A percentile compares a stretch with the other conserved stretches of the same genome.
Evolutionary conservation across 805 yeast species (phyloP).

Genomic region (Candida lessepsii): DNA sequence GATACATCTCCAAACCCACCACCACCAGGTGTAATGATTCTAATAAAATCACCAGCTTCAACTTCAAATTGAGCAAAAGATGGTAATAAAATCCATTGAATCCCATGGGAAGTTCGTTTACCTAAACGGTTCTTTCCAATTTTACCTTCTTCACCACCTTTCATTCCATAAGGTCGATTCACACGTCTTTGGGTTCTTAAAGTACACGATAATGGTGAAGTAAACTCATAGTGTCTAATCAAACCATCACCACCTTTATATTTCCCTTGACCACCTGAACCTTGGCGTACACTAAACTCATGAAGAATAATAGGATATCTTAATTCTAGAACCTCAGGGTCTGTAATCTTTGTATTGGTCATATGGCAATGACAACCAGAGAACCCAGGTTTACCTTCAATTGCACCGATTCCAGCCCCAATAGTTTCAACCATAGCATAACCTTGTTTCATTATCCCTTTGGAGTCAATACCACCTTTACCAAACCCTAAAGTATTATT

Average conservation of each 20-base stretch:
- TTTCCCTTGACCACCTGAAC: slow-evolving; percentile 17
- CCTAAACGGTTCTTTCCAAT: slow-evolving; percentile 39
- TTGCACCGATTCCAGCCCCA: slow-evolving; percentile 16
- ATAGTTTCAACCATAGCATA: slow-evolving; percentile 14
- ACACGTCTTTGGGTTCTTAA: slow-evolving; percentile 18
- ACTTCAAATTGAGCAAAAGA: slow-evolving; percentile 66
- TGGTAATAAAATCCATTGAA: slow-evolving; percentile 29
- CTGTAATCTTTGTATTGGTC: slow-evolving; percentile 23
- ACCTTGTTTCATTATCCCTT: slow-evolving; percentile 17
- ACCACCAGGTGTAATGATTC: slow-evolving; percentile 78
- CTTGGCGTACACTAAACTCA: slow-evolving; percentile 13
- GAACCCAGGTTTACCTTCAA: slow-evolving; percentile 12
- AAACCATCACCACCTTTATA: slow-evolving; percentile 19
- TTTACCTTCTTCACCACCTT: slow-evolving; percentile 23
- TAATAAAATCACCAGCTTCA: slow-evolving; percentile 59
- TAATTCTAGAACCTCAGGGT: slow-evolving; percentile 17
- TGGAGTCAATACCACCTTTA: slow-evolving; percentile 14
- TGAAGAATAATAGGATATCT: slow-evolving; percentile 15
- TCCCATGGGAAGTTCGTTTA: slow-evolving; percentile 25
- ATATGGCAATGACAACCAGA: slow-evolving; percentile 47
- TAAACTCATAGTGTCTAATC: slow-evolving; percentile 16
- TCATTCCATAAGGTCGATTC: slow-evolving; percentile 22
- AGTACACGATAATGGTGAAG: slow-evolving; percentile 14
- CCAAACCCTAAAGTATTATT: slow-evolving; percentile 15
- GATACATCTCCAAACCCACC: slow-evolving; percentile 59